These are phyloP conservation scores for Carnegiea gigantea DNA, from an alignment of 179 eudicot genomes.

Conservation along the genomic window DNA sequence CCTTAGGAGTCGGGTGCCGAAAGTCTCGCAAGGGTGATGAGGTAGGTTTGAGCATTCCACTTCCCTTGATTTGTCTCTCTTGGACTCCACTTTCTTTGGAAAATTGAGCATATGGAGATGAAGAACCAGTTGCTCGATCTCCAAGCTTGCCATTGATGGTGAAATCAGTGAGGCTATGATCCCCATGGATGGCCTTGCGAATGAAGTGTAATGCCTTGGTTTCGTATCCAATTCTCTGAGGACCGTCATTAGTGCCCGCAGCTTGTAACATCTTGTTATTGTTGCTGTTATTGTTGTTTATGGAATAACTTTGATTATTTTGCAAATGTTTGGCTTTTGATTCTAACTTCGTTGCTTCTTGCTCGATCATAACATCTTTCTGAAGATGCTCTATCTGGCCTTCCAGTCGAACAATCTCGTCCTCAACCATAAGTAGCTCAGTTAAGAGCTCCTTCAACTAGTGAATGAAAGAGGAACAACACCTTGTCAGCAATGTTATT, in stretches of 20 bases:
- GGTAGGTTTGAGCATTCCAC: constrained; percentile 48
- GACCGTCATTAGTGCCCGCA: background rate
- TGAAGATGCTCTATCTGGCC: constrained; percentile 61
- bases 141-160: constrained; percentile 34
- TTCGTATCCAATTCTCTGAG: constrained; percentile 42
- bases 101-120: constrained; percentile 15
- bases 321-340: constrained; percentile 27
- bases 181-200: constrained; percentile 81
- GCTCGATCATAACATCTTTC: constrained; percentile 49
- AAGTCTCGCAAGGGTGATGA: constrained; percentile 64
- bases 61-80: constrained; percentile 39
- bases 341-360: constrained; percentile 42
- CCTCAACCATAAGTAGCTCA: constrained; percentile 76
- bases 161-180: constrained; percentile 54
- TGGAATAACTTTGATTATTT: background rate
- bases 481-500: background rate
- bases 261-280: background rate
- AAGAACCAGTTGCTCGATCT: constrained; percentile 39
- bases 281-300: background rate
- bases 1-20: constrained; percentile 76
- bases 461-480: background rate
- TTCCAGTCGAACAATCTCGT: constrained; percentile 70
- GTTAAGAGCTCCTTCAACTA: constrained; percentile 61
- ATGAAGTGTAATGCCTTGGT: constrained; percentile 81
- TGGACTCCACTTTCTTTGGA: constrained; percentile 35